Base-by-base conservation (phyloP, 1,284 basidiomycete species). In the Ustilago loliicola region DNA sequence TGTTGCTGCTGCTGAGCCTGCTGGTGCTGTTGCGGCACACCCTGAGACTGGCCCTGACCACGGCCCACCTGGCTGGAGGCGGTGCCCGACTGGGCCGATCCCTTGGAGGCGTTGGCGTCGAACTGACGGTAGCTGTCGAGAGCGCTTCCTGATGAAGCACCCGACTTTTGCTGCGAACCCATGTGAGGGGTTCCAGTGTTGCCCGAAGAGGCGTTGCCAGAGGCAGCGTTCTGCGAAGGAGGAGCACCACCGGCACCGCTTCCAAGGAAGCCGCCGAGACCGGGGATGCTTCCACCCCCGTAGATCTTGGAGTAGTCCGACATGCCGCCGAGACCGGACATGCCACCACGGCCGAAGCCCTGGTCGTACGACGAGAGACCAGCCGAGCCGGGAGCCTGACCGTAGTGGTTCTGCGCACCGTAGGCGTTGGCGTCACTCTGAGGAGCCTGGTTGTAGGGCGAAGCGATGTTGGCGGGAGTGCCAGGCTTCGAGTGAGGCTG, bases 291-390 rank as follows among this genome's bases (percentile, higher is more conserved):
- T 38, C 72, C 72, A 47, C 71, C 71, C 36, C 80, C 78, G 61
- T 83, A 80, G 61, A 85, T 81, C 79, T 85, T 83, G 45, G 82
- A 83, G 72, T 83, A 83, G 66, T 79, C 72, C n/a, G 74, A 75
- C 40, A 65, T 53, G 53, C 71, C 78, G 48, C 70, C 77, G n/a
- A 76, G 72, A 29, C 72, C 75, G 54, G 72, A 69, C 60, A 78
- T 70, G 47, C 72, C 67, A 54, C 69, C 72, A 56, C 78, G 80
- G 19, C 77, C 75, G 59, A 83, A 84, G 66, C 81, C 81, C 63
- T 85, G 82, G 56, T 83, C 83, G 77, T 85, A 83, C 51, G 80
- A 74, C 47, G 67, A 70, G 23, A 72, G 64, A 3, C 58, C 69
- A 25, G 40, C 72, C 15, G 72, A 70, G 62, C 74, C 67, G 32